Conservation (phyloP, 306 rosid species). For the Prunus kanzakura region DNA sequence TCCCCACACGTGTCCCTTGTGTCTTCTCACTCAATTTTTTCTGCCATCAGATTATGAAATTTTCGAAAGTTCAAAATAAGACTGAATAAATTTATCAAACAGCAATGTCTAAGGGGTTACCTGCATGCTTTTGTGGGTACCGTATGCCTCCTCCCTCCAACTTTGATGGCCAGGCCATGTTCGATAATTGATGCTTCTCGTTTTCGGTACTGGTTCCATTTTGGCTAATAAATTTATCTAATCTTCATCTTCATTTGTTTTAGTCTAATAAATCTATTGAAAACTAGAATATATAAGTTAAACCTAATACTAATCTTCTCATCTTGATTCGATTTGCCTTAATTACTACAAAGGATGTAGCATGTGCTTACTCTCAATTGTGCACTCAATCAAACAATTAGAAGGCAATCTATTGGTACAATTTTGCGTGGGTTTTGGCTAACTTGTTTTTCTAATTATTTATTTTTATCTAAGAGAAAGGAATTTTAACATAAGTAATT, state of each 20-base stretch:
- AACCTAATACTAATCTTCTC: background rate
- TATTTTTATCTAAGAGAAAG: no score
- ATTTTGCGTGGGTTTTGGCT: no score
- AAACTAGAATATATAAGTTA: background rate
- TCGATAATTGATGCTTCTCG: background rate
- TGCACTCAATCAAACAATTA: no score
- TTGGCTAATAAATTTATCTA: background rate
- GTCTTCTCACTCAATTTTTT: background rate
- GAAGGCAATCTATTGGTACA: no score
- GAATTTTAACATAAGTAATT: no score
- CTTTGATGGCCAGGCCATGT: background rate
- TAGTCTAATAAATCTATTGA: background rate
- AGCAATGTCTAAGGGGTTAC: background rate
- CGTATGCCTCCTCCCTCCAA: background rate
- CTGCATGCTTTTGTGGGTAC: background rate
- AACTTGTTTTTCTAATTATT: no score
- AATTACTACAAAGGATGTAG: background rate
- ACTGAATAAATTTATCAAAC: background rate
- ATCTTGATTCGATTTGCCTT: background rate
- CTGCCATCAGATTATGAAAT: background rate
- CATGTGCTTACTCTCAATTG: background rate
- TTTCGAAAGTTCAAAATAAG: background rate
- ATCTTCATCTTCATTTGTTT: background rate
- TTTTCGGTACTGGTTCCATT: background rate
- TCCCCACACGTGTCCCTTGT: slow-evolving; percentile 24